Evolutionary conservation across 768 basidiomycete genomes (phyloP), one percentile per base, ranked within the genome.

Genomic region (Amylocystis lapponica): DNA sequence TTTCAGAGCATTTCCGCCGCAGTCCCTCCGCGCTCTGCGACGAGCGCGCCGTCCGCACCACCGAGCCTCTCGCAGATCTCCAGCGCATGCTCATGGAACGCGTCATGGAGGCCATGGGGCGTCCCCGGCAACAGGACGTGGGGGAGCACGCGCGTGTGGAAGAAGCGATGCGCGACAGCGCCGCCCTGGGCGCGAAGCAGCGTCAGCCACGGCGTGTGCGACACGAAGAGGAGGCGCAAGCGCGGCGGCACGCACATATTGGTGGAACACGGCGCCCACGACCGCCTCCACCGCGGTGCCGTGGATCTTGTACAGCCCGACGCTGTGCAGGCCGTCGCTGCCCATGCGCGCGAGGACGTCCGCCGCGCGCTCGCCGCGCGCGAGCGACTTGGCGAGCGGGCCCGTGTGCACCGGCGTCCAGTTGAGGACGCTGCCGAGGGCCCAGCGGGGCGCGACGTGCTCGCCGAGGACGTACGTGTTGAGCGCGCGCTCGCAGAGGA

Each of bases 211-310:
- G n/a, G n/a, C n/a, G n/a, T n/a, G n/a, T n/a, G n/a, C n/a, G n/a
- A n/a, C n/a, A n/a, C 23, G 13, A 19, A 13, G 20, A 12, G 25
- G 4, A 36, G 17, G 26, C 31, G 14, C 10, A 41, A 8, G 37
- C 29, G 37, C n/a, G 26, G n/a, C n/a, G 25, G 26, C 40, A 70
- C 86, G 46, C 55, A 91, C 88, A 60, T 81, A 86, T 67, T 92
- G 86, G 54, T 83, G 78, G 54, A 79, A 87, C 11, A 89, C 73
- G 5, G 80, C 85, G 19, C 88, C 88, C 23, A 89, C 62, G 13
- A 88, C 69, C 3, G 84, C 88, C 51, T 83, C 79, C 4, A 89
- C 84, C 0, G 81, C 72, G 45, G 85, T 80, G 2, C 88, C 88
- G 54, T 82, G 76, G 16, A 89, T 79, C 53, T 89, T 90, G 53